Conservation (phyloP, 2,329 filamentous ascomycete species). For the Drechslerella dactyloides region DNA sequence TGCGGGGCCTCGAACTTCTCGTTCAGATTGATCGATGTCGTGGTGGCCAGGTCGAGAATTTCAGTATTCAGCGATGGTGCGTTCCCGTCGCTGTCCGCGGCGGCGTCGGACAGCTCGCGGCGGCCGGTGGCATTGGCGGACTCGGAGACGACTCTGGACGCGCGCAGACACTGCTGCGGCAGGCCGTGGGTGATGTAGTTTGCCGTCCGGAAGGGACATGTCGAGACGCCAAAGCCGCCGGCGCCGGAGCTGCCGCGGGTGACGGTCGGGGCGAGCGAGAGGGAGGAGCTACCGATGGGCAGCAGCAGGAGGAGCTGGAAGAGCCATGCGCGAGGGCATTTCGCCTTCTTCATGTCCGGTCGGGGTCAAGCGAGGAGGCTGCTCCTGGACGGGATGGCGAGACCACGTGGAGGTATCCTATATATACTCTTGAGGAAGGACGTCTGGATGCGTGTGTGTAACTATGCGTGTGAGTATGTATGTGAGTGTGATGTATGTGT, state of each 20-base stretch:
- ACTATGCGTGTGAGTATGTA: no score
- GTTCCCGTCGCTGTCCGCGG: constrained; percentile 16
- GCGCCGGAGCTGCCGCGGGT: constrained; percentile 15
- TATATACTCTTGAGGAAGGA: no score
- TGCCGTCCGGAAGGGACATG: constrained; percentile 69
- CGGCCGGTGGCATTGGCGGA: constrained; percentile 22
- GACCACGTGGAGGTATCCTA: no score
- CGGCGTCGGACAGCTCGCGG: constrained; percentile 20
- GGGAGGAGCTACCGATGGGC: constrained; percentile 15
- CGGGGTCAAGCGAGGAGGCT: background rate
- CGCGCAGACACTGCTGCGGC: constrained; percentile 75
- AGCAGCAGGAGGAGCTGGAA: constrained; percentile 33
- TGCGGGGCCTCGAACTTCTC: constrained; percentile 32
- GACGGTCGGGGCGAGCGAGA: constrained; percentile 39
- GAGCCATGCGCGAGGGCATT: constrained; percentile 40
- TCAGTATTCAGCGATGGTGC: constrained; percentile 34
- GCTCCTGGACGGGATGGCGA: no score
- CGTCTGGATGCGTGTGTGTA: no score
- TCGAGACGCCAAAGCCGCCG: constrained; percentile 42
- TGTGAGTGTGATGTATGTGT: background rate
- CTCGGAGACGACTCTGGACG: constrained; percentile 54
- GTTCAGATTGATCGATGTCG: constrained; percentile 31
- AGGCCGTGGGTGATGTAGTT: constrained; percentile 83
- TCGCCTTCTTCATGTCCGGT: constrained; percentile 50
- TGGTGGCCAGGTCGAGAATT: constrained; percentile 31